Evolutionary conservation across 441 rosid species (phyloP), one percentile per base, ranked within the genome.

Genomic region (Populus hybrid): DNA sequence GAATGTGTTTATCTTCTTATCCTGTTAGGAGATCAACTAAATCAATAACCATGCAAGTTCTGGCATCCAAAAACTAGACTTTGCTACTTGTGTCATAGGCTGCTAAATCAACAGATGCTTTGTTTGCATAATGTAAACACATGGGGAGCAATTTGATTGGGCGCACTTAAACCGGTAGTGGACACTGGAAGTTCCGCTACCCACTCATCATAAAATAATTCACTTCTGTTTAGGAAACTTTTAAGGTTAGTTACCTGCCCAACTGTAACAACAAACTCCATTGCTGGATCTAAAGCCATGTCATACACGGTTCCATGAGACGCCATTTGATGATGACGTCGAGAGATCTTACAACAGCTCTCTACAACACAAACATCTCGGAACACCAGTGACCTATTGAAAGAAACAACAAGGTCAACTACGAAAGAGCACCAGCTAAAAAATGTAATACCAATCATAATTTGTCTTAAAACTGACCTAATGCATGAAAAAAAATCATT

Each of bases 241-340:
- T 28, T 9, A 35, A 74, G 71, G 82, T 21, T 69, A 76, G 61
- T 76, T 87, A 92, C 98, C 92, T 90, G 92, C 73, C 97, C 98
- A 75, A 92, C 97, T 10, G 97, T 89, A 75, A 92, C 88, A 75
- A 86, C 98, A 81, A 84, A 84, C 72, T 87, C 85, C 85, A 84
- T 83, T 80, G 81, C 83, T 77, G 87, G 89, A 85, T 92, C 97
- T 78, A 89, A 75, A 83, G 88, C 91, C 94, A 94, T 88, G 87
- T 94, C 97, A 82, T 89, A 90, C 53, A 94, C 89, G 70, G 92
- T 92, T 85, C 97, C 98, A 73, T 85, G 83, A 82, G 94, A 94
- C 67, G 91, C 93, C 86, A 81, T 79, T 84, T 87, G 96, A 77
- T 89, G 90, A 80, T 88, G 89, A 84, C 90, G 86, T 75, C 88